phyloP scores from a whole-genome alignment of 306 rosid genomes.

The Fragaria ananassa region DNA sequence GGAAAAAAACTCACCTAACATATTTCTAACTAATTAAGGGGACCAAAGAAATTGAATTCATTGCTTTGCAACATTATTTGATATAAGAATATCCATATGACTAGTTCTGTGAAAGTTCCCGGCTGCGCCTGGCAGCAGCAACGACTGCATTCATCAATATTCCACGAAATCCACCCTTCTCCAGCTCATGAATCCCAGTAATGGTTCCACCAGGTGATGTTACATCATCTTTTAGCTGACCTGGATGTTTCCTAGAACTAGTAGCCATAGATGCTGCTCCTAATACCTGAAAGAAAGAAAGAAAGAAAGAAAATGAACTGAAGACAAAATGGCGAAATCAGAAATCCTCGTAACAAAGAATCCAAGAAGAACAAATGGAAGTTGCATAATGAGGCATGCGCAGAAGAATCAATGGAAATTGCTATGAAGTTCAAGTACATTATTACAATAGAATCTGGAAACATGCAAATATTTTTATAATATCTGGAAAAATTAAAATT shows the following conservation, averaged over 20 bases:
- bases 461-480: neutral
- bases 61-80: neutral
- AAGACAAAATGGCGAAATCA: neutral
- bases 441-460: neutral
- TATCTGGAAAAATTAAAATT: neutral
- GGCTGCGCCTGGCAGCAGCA: conserved; percentile 69
- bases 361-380: neutral
- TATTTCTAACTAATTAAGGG: neutral
- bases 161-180: conserved; percentile 89
- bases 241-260: conserved; percentile 68
- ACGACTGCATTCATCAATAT: conserved; percentile 83
- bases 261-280: conserved; percentile 84
- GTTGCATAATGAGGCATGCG: neutral
- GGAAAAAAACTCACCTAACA: neutral
- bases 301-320: neutral
- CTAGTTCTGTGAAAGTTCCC: conserved; percentile 49
- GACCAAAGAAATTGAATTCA: neutral
- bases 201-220: conserved; percentile 89
- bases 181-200: conserved; percentile 83
- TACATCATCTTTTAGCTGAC: conserved; percentile 84
- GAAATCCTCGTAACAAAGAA: neutral
- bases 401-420: neutral
- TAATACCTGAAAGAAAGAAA: conserved; percentile 45
- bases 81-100: neutral
- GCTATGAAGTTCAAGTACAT: too few species aligned